Evolutionary conservation across 108 stramenopile species (phyloP).

Genomic region (Pseudonitzschia multiseries): DNA sequence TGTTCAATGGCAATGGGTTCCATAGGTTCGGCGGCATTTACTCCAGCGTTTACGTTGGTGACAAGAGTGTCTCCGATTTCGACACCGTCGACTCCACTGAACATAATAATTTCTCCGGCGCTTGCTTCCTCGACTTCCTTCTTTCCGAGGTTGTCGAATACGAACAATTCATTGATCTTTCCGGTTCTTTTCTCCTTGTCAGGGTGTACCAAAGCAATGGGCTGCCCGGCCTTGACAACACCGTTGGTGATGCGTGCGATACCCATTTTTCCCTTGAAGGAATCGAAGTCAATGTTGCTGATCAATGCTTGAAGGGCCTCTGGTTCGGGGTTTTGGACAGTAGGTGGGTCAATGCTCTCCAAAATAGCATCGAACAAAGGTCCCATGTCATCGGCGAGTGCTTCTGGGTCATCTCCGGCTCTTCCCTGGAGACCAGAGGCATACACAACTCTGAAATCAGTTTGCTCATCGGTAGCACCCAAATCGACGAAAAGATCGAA

Average conservation of each 20-base stretch:
- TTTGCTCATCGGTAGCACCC: constrained; percentile 95
- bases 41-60: constrained; percentile 79
- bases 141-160: constrained; percentile 96
- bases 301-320: constrained; percentile 85
- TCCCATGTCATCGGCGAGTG: constrained; percentile 80
- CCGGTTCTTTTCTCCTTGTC: constrained; percentile 78
- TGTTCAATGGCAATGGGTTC: constrained; percentile 97
- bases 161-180: constrained; percentile 83
- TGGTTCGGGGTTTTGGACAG: constrained; percentile 54
- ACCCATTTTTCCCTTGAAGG: constrained; percentile 99
- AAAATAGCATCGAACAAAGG: constrained; percentile 92
- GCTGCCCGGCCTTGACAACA: constrained; percentile 75
- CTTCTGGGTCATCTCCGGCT: constrained; percentile 82
- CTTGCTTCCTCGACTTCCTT: constrained; percentile 81
- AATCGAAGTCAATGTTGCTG: constrained; percentile 96
- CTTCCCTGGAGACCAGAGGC: constrained; percentile 93
- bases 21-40: constrained; percentile 81
- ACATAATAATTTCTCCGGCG: constrained; percentile 99
- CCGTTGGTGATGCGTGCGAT: constrained; percentile 94
- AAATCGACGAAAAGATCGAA: constrained; percentile 98
- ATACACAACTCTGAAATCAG: constrained; percentile 95
- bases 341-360: constrained; percentile 70
- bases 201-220: constrained; percentile 77
- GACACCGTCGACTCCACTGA: constrained; percentile 88
- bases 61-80: constrained; percentile 96